Evolutionary conservation across 192 early-diverging fungal species (phyloP).

Genomic region (Entomortierella parvispora): DNA sequence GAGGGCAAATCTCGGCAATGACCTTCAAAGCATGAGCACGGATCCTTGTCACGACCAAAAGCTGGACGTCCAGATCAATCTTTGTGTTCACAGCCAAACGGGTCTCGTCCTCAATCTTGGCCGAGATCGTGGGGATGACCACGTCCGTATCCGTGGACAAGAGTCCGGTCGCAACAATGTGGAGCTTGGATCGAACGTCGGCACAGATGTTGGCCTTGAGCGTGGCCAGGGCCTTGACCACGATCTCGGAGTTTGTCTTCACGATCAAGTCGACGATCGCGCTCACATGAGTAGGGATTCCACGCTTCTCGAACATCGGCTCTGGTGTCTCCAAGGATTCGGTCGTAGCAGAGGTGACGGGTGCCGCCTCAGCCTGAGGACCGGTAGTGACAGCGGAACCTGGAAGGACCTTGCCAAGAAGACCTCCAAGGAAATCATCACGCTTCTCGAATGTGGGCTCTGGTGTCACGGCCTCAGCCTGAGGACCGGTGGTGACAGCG

Average conservation of each 20-base stretch:
- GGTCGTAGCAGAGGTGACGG: neutral
- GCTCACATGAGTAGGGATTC: neutral
- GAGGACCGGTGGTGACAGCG: no score
- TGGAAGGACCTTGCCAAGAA: neutral
- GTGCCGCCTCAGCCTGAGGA: neutral
- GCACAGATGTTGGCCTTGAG: constrained; percentile 7
- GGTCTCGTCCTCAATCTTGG: neutral
- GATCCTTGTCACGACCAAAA: neutral
- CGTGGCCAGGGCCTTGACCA: neutral
- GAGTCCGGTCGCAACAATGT: neutral
- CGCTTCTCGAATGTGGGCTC: no score
- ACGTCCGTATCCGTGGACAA: constrained; percentile 3
- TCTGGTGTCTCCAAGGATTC: neutral
- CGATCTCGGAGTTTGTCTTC: neutral
- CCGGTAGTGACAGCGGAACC: neutral
- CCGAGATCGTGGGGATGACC: constrained; percentile 8
- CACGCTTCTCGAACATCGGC: no score
- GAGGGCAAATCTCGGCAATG: constrained; percentile 3
- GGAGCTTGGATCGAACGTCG: constrained; percentile 2
- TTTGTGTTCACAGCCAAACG: neutral
- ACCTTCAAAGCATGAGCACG: neutral
- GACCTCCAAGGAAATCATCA: neutral
- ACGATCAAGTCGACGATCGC: neutral
- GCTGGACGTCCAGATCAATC: neutral
- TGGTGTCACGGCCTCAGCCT: no score